Evolutionary conservation across 495 filamentous ascomycete genomes (phyloP), one percentile per base, ranked within the genome.

Genomic region (Aspergillus nanangensis): DNA sequence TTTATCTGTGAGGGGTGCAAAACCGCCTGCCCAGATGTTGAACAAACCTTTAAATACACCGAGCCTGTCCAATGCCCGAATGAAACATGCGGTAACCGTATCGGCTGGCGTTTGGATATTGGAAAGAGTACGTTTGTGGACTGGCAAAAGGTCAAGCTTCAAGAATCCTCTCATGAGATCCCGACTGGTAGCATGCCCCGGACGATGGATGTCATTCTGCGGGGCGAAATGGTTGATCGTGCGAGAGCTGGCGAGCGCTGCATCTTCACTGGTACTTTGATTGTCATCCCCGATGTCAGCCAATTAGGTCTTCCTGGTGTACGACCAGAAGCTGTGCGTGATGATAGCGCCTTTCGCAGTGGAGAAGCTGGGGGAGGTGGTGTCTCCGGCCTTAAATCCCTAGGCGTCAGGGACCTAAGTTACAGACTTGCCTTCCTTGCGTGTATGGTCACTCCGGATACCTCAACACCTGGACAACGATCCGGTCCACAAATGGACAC

Each of bases 161-260:
- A 99, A 65, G 93, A 99, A 68, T 97, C 96, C 62, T 93, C 88
- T 41, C 91, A 90, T 14, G 93, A 99, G 64, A 99, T 99, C 38
- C 93, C 93, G 0, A 99, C 93, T 1, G 93, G 93, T 32, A 96
- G 90, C 66, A 99, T 99, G 93, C 93, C 93, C 3, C 81, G 93
- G 33, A 99, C 93, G 4, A 90, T 99, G 82, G 93, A 99, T 55
- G 82, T 99, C 18, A 96, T 99, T 53, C 70, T 99, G n/a, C 81
- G 94, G 48, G 94, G 94, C 47, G 93, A 99, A 67, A 95, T 97
- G 70, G 93, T 99, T 2, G 93, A 98, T 55, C 82, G 93, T 25
- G 88, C 90, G 17, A 97, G 96, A 67, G 94, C 93, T 20, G 93
- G 93, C 48, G 94, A 99, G 67, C 95, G 94, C 57, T 97, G 91